Conservation (phyloP, 345 rosid genomes). For the Combretum micranthum region DNA sequence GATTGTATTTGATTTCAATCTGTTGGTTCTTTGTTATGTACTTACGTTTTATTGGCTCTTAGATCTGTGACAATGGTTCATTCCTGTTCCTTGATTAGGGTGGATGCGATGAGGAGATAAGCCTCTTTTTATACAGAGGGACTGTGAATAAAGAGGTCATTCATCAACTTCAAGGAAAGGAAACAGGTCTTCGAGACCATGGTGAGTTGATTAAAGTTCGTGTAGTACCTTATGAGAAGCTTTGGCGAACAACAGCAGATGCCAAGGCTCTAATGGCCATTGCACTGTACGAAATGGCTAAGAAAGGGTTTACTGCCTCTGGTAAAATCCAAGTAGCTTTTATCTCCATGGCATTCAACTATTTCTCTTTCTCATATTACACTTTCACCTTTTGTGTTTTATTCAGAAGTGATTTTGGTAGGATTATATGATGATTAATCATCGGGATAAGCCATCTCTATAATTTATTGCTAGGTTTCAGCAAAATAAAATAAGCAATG, state of each 20-base stretch:
- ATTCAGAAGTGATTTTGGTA: no score
- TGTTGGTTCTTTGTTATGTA: no score
- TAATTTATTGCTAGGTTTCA: no score
- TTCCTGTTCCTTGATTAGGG: constrained; percentile 41
- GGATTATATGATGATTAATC: no score
- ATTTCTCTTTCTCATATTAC: neutral
- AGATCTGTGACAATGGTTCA: neutral
- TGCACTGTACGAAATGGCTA: constrained; percentile 78
- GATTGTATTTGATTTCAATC: no score
- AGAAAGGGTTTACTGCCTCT: constrained; percentile 43
- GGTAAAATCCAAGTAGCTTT: constrained; percentile 4
- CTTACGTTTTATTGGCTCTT: neutral
- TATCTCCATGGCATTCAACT: neutral
- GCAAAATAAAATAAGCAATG: no score
- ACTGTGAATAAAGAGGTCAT: constrained; percentile 48
- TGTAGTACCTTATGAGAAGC: constrained; percentile 51
- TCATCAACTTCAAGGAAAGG: constrained; percentile 68
- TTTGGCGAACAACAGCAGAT: constrained; percentile 75
- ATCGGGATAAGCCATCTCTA: no score
- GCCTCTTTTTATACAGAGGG: constrained; percentile 62
- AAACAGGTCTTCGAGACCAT: constrained; percentile 61
- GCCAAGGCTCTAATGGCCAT: constrained; percentile 66
- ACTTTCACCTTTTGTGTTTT: neutral
- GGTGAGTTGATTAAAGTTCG: constrained; percentile 81
- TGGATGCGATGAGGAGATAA: constrained; percentile 88